Percentiles rank a stretch among this genome's conserved stretches.
Conservation (phyloP, 2,329 filamentous ascomycete species). For the Exophiala lecanii-corni region DNA sequence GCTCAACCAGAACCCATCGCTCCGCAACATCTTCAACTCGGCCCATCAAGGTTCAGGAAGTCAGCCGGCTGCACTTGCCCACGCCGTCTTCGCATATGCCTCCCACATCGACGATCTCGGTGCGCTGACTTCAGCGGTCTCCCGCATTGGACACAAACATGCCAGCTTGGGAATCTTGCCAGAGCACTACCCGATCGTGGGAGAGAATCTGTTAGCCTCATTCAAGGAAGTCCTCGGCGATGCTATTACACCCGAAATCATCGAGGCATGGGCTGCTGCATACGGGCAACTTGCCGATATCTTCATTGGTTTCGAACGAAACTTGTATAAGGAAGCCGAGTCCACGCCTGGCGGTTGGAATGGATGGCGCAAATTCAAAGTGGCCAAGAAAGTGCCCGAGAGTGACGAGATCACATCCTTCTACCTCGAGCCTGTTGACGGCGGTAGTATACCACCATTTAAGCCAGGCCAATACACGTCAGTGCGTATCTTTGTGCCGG, state of each 20-base stretch:
- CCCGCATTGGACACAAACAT: conserved; percentile 74
- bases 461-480: conserved; percentile 70
- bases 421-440: conserved; percentile 61
- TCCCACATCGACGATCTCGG: conserved; percentile 65
- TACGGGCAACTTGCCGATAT: conserved; percentile 71
- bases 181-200: conserved; percentile 67
- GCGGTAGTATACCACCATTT: conserved; percentile 57
- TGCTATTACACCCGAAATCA: conserved; percentile 61
- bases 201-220: conserved; percentile 62
- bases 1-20: conserved; percentile 59
- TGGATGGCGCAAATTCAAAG: conserved; percentile 63
- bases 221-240: conserved; percentile 64
- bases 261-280: conserved; percentile 64
- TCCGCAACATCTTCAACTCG: conserved; percentile 68
- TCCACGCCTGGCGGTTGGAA: conserved; percentile 49
- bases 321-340: conserved; percentile 49
- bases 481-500: conserved; percentile 54
- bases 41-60: conserved; percentile 64
- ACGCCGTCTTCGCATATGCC: conserved; percentile 66
- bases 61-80: conserved; percentile 66
- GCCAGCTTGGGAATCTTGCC: conserved; percentile 64
- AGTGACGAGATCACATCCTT: conserved; percentile 66
- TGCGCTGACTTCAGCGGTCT: conserved; percentile 52
- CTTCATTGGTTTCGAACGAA: conserved; percentile 62
- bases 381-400: conserved; percentile 62